Evolutionary conservation across 2,329 filamentous ascomycete genomes (phyloP).

Genomic region (Apiospora pterosperma): DNA sequence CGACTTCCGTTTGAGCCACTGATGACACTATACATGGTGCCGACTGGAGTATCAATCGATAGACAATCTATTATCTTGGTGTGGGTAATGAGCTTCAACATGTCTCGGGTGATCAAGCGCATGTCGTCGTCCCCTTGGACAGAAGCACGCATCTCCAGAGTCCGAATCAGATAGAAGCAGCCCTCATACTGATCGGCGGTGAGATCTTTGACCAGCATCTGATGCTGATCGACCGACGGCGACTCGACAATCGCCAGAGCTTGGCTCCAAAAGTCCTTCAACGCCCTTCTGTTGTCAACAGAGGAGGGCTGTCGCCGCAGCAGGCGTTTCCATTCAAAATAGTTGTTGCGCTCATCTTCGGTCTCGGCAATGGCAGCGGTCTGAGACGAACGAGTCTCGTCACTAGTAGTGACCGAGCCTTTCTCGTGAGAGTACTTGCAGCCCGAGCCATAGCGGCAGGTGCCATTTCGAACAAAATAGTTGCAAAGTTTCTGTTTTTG

Average conservation of each 20-base stretch:
- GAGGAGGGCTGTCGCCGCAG: conserved; percentile 6
- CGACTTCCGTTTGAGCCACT: conserved; percentile 28
- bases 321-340: conserved; percentile 36
- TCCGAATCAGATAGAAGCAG: background rate
- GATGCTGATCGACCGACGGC: background rate
- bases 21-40: conserved; percentile 30
- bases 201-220: background rate
- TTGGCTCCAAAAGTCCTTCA: conserved; percentile 16
- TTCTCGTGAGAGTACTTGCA: background rate
- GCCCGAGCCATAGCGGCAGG: background rate
- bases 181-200: background rate
- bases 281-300: conserved; percentile 24
- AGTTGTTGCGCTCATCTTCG: conserved; percentile 33
- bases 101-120: conserved; percentile 17
- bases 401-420: background rate
- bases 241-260: background rate
- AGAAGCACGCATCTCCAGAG: conserved; percentile 20
- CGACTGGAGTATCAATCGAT: conserved; percentile 35
- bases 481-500: background rate
- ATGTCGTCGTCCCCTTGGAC: conserved; percentile 26
- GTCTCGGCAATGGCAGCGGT: background rate
- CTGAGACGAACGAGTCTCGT: background rate
- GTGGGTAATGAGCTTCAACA: conserved; percentile 13
- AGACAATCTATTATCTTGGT: conserved; percentile 9
- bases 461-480: background rate